Base-by-base conservation (phyloP, 1,139 yeast genomes). In the Kodamaea arcana region DNA sequence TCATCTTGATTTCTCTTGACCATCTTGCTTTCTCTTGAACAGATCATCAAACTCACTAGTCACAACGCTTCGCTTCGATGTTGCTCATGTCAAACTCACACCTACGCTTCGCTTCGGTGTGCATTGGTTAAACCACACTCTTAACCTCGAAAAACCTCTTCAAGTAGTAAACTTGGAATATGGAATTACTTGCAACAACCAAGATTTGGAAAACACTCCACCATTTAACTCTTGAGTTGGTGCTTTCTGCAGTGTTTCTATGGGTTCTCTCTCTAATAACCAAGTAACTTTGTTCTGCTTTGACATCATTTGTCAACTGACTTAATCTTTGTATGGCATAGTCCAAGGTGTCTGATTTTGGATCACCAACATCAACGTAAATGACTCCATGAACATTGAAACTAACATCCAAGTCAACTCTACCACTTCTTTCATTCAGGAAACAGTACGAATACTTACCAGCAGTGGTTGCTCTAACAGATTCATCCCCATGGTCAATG, bases 231-330 rank as follows among this genome's bases (percentile, higher is more conserved):
- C 98, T 80, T 38, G 94, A 83, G 63, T 92, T 92, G 34, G 98
- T 92, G 20, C 95, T 83, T 65, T 92, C 98, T 6, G 98, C 97
- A 13, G 98, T 92, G 66, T 92, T 92, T 75, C 98, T 84, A 64
- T 92, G 98, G 23, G 95, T 85, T 66, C 97, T 82, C 65, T 92
- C 98, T 65, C 98, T 82, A 43, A 92, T 88, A 32, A 88, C 95
- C 53, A 92, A 82, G 65, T 92, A 92, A 47, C 87, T 78, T 56
- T 83, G 94, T 65, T 92, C 98, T 48, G 90, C 94, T 64, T 83
- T 84, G 43, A 92, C 88, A 52, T 87, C 95, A 48, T 78, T 78
- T 31, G 94, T 82, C 51, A 86, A 70, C 45, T 84, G 86, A 45
- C 80, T 67, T 52, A 92, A 71, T 58, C 80, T 77, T 58, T 80